Evolutionary conservation across 768 basidiomycete genomes (phyloP), one percentile per base, ranked within the genome.

Genomic region (Trametes meyenii): DNA sequence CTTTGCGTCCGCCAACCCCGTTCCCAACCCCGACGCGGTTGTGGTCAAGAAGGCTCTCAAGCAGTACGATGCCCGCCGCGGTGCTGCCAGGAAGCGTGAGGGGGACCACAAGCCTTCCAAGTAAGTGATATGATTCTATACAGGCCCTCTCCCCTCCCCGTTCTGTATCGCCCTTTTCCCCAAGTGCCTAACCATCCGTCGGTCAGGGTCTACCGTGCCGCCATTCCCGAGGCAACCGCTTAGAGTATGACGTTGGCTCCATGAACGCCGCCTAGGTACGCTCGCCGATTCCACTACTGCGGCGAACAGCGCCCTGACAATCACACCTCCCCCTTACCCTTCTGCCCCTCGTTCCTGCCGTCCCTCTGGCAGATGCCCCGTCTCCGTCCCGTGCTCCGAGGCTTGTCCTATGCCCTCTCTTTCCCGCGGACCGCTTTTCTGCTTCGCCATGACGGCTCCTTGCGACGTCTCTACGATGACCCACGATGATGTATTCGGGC

Each of bases 1-100:
- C 42, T 63, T 65, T 40, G 64, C 58, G 26, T 45, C 66, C 38
- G 64, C 70, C 17, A 67, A 64, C 39, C 67, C 71, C 42, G 51
- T 63, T 45, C 65, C 64, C 8, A 38, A 46, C 38, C 23, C 48
- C 5, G 58, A 66, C 17, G 57, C 35, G 1, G 59, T 24, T 17
- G 33, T 58, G 24, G 52, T 59, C 50, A 66, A 66, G 65, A 62
- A 55, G 57, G 53, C 61, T 2, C 58, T 62, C 39, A 66, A 62
- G 61, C 65, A 62, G 49, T 62, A 52, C 55, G 54, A 66, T 43
- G 57, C 51, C 7, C 53, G 58, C 46, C 50, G 51, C 48, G 62
- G 46, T 17, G 48, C 46, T 12, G 50, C 62, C 46, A 58, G 54
- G 58, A 56, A 48, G 50, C 63, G 63, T 21, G 52, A 55, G 12